phyloP scores from a whole-genome alignment of 768 basidiomycete genomes.

The Boletus fagicola region DNA sequence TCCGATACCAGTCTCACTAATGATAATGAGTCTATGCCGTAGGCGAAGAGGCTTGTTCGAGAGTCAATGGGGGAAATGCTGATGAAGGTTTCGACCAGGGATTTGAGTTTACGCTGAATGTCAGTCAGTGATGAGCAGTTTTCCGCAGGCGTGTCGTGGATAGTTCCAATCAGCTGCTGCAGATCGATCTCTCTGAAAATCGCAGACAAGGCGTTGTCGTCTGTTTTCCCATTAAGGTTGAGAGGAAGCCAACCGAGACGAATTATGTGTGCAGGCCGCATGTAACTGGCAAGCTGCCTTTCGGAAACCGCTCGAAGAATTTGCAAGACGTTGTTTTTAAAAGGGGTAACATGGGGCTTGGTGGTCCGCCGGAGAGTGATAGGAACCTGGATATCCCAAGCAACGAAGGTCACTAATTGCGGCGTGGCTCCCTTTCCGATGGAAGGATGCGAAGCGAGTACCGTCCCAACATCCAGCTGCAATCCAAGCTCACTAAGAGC shows the following conservation, averaged over 20 bases:
- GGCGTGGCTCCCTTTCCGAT: slow-evolving; percentile 35
- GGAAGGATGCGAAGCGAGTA: slow-evolving; percentile 43
- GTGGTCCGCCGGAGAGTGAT: slow-evolving; percentile 39
- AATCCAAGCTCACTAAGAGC: slow-evolving; percentile 17
- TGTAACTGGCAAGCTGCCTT: slow-evolving; percentile 45
- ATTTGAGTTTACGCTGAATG: slow-evolving; percentile 38
- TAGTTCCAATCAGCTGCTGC: slow-evolving; percentile 19
- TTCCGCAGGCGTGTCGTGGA: slow-evolving; percentile 1
- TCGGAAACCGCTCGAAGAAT: slow-evolving; percentile 35
- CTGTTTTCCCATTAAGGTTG: slow-evolving; percentile 38
- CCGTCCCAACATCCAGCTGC: slow-evolving; percentile 40
- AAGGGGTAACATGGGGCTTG: slow-evolving; percentile 25
- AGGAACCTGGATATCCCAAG: slow-evolving; percentile 39
- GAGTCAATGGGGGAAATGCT: slow-evolving; percentile 20
- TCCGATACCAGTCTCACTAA: slow-evolving; percentile 24
- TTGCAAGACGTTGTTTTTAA: slow-evolving; percentile 34
- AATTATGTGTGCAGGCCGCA: slow-evolving; percentile 50
- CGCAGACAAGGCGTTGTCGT: slow-evolving; percentile 27
- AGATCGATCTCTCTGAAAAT: slow-evolving; percentile 27
- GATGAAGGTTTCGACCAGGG: slow-evolving; percentile 29
- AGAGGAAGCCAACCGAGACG: slow-evolving; percentile 49
- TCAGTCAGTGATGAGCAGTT: slow-evolving; percentile 4
- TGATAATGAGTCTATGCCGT: slow-evolving; percentile 34
- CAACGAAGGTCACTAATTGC: slow-evolving; percentile 47
- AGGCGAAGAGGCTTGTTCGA: slow-evolving; percentile 32